These are phyloP conservation scores for Annulohypoxylon nitens DNA, from an alignment of 495 filamentous ascomycete genomes.

Conservation along the genomic window DNA sequence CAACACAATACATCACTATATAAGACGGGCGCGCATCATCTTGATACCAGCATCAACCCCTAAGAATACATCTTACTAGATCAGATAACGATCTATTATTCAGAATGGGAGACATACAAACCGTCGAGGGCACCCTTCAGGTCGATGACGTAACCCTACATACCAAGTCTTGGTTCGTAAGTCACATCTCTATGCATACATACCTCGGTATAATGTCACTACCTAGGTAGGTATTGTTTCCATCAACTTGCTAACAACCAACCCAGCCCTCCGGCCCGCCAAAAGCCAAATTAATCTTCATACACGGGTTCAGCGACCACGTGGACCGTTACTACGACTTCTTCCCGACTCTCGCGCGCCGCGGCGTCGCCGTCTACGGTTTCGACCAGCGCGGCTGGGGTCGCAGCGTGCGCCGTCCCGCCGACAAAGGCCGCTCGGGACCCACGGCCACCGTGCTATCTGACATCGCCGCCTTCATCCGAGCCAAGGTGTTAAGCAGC, in stretches of 20 bases:
- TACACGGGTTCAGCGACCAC: conserved; percentile 94
- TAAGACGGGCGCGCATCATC: neutral
- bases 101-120: conserved; percentile 57
- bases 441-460: conserved; percentile 76
- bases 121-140: conserved; percentile 64
- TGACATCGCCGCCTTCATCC: conserved; percentile 80
- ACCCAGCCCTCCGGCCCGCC: conserved; percentile 63
- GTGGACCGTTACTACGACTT: conserved; percentile 78
- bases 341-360: conserved; percentile 75
- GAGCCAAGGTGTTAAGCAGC: conserved; percentile 53
- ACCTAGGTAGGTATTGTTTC: conserved; percentile 10
- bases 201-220: neutral
- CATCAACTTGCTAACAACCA: conserved; percentile 6
- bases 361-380: conserved; percentile 77
- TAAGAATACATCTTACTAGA: neutral
- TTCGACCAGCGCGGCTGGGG: conserved; percentile 86
- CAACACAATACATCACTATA: conserved; percentile 1
- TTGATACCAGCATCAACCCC: neutral
- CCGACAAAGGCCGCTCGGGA: conserved; percentile 76
- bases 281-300: conserved; percentile 77
- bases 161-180: conserved; percentile 88
- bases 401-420: conserved; percentile 58
- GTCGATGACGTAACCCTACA: conserved; percentile 75
- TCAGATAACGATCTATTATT: neutral
- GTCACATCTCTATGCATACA: conserved; percentile 39